Conservation (phyloP, 2,329 filamentous ascomycete species). For the Leptoxyphium fumago region DNA sequence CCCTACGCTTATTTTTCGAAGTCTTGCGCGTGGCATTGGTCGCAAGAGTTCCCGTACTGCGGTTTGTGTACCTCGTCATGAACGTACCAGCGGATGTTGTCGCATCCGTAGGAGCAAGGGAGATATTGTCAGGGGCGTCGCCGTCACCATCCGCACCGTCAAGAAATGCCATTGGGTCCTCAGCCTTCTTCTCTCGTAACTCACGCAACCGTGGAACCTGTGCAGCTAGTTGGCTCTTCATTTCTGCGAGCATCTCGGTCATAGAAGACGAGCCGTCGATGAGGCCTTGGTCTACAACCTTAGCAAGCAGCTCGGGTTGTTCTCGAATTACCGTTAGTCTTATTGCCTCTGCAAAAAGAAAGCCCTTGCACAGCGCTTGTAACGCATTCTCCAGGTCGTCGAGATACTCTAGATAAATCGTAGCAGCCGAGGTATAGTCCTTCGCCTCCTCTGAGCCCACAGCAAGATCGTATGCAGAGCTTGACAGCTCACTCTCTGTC, state of each 20-base stretch:
- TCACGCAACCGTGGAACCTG: conserved; percentile 79
- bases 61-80: conserved; percentile 83
- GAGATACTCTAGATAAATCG: conserved; percentile 70
- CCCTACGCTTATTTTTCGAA: conserved; percentile 71
- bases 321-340: conserved; percentile 52
- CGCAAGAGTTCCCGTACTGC: conserved; percentile 52
- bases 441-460: conserved; percentile 71
- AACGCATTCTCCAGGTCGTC: conserved; percentile 54
- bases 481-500: conserved; percentile 42
- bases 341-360: conserved; percentile 77
- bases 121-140: conserved; percentile 84
- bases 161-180: conserved; percentile 79
- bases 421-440: conserved; percentile 66
- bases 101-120: conserved; percentile 70
- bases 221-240: conserved; percentile 66
- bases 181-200: conserved; percentile 62
- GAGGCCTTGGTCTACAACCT: conserved; percentile 63
- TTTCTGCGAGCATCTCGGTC: conserved; percentile 87
- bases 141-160: conserved; percentile 46
- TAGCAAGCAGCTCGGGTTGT: conserved; percentile 47
- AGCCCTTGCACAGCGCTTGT: conserved; percentile 71
- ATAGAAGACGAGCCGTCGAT: conserved; percentile 66
- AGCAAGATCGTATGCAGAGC: conserved; percentile 59
- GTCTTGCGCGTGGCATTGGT: conserved; percentile 66
- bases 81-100: conserved; percentile 62